Evolutionary conservation across 2,329 filamentous ascomycete species (phyloP), one percentile per base, ranked within the genome.

Genomic region (Trichoderma atrobrunneum): DNA sequence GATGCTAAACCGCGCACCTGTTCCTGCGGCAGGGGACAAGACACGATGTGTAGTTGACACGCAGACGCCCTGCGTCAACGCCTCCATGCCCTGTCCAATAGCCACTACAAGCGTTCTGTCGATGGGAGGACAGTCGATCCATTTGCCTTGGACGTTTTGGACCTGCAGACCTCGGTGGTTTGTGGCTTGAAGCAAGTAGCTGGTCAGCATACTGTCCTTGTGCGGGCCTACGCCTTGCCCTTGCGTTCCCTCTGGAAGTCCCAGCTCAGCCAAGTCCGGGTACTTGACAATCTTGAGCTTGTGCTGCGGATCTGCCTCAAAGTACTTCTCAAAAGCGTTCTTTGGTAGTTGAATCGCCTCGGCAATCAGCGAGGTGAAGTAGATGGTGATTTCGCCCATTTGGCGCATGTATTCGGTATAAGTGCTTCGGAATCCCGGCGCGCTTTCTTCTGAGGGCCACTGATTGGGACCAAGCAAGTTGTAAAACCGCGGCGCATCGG

Each of bases 201-300:
- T 92, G 10, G 91, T 91, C 73, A 96, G 85, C 93, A 96, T 95
- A 76, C 89, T 92, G 80, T 95, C 93, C 81, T 95, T 95, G 84
- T 95, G 93, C 39, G 93, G 92, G 0, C 93, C 93, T 0, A 95
- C 91, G 76, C 84, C 89, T 76, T 91, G 89, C 39, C 86, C 85
- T 74, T 86, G 80, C 26, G 77, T 78, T 51, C 79, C 82, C 3
- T 78, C 80, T 24, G 75, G 80, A 3, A 86, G 79, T 0, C 86
- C 88, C 1, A 92, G 82, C 79, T 89, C 86, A n/a, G 83, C 81
- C 14, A 88, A 81, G 79, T 96, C 93, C 0, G 94, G 94, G 78
- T 96, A 97, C 83, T 93, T 93, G 73, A 97, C 91, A 73, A 97
- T 91, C 84, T 97, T 97, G 77, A 97, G 87, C 84, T 97, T 97